Percentiles rank a stretch among this genome's conserved stretches.
Conservation (phyloP, 2,329 filamentous ascomycete species). For the Fusarium albosuccineum region DNA sequence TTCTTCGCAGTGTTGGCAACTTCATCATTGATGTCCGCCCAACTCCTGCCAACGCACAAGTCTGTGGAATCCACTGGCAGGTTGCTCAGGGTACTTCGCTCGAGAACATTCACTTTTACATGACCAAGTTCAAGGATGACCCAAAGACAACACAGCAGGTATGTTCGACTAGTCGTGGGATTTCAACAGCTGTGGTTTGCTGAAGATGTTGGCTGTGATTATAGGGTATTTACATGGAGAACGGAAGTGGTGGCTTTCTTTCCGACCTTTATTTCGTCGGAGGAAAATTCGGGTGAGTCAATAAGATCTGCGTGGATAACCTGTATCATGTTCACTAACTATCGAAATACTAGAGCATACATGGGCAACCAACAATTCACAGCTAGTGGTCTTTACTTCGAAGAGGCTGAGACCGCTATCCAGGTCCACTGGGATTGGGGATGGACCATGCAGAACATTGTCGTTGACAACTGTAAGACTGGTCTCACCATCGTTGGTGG, state of each 20-base stretch:
- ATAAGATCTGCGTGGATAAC: constrained; percentile 38
- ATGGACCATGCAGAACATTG: constrained; percentile 78
- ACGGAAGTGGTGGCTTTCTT: constrained; percentile 57
- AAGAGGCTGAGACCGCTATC: constrained; percentile 72
- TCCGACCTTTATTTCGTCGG: constrained; percentile 74
- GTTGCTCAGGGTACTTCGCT: constrained; percentile 70
- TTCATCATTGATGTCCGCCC: constrained; percentile 68
- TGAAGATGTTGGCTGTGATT: constrained; percentile 13
- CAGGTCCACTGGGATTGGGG: constrained; percentile 81
- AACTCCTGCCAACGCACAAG: constrained; percentile 47
- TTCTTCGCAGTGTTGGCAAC: constrained; percentile 75
- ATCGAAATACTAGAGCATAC: constrained; percentile 52
- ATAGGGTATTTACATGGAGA: constrained; percentile 46
- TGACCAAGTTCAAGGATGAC: too few species aligned
- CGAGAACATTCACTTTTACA: constrained; percentile 64
- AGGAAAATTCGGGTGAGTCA: constrained; percentile 62
- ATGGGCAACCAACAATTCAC: constrained; percentile 76
- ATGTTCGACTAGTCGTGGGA: too few species aligned
- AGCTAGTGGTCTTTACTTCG: constrained; percentile 75
- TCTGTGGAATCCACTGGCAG: constrained; percentile 71
- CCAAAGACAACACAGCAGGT: constrained; percentile 39
- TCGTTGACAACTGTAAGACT: constrained; percentile 70
- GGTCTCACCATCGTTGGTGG: constrained; percentile 63
- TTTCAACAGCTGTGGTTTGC: too few species aligned
- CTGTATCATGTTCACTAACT: too few species aligned